phyloP scores from a whole-genome alignment of 2,329 filamentous ascomycete genomes.

The Colletotrichum godetiae region DNA sequence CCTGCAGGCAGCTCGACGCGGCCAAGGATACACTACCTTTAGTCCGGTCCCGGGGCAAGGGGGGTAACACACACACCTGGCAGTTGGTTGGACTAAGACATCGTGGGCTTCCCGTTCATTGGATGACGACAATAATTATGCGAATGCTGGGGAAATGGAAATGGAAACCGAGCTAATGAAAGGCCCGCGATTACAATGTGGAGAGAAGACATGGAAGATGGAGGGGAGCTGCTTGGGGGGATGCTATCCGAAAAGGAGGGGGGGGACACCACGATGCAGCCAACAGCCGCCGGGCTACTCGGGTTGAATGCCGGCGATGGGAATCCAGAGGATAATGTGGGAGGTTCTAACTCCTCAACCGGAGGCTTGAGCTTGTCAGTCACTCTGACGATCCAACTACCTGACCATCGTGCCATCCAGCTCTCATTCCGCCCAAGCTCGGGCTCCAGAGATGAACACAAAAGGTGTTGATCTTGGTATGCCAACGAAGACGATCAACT shows the following conservation, averaged over 20 bases:
- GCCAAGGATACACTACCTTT: neutral
- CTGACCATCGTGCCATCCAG: neutral
- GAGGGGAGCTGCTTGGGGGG: neutral
- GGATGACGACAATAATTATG: slow-evolving; percentile 26
- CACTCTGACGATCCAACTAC: neutral
- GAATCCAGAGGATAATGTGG: neutral
- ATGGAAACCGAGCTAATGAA: slow-evolving; percentile 34
- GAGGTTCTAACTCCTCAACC: neutral
- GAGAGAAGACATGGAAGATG: slow-evolving; percentile 15
- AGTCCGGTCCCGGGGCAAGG: neutral
- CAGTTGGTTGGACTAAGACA: neutral
- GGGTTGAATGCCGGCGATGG: slow-evolving; percentile 21
- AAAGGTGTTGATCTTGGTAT: neutral
- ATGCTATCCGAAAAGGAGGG: neutral
- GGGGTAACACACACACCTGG: neutral
- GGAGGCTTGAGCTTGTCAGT: neutral
- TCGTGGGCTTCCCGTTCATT: slow-evolving; percentile 11
- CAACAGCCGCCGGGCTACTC: slow-evolving; percentile 20
- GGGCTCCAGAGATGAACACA: neutral
- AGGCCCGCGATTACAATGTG: slow-evolving; percentile 30
- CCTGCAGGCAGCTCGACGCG: slow-evolving; percentile 22
- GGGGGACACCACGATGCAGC: neutral
- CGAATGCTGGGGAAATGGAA: slow-evolving; percentile 36
- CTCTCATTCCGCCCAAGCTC: neutral
- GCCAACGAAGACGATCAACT: neutral